Evolutionary conservation across 73 alveolate genomes (phyloP).

Genomic region (Stentor coeruleus): DNA sequence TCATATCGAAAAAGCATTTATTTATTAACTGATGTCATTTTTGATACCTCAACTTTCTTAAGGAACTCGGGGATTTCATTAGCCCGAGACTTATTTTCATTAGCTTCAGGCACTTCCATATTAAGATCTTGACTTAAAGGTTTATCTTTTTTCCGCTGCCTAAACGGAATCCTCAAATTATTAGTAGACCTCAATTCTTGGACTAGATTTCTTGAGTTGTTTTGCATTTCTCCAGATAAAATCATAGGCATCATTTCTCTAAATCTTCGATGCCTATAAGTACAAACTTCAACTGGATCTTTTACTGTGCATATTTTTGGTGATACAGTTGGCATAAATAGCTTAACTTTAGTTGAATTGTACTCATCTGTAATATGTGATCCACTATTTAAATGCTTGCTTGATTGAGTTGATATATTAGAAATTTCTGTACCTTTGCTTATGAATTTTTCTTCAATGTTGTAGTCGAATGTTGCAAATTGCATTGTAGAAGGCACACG

Average conservation of each 20-base stretch:
- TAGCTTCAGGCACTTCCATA: no score
- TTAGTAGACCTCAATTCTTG: background rate
- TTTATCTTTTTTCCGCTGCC: background rate
- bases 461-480: no score
- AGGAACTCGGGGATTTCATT: no score
- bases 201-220: background rate
- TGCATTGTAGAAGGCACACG: no score
- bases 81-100: no score
- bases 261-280: background rate
- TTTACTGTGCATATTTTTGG: background rate
- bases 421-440: no score
- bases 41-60: no score
- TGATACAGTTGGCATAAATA: background rate
- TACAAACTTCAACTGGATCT: background rate
- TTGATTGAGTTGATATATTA: background rate
- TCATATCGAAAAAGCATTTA: no score
- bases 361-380: background rate
- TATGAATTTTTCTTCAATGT: no score
- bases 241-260: background rate
- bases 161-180: background rate
- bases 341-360: background rate
- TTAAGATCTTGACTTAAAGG: background rate
- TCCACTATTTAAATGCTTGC: background rate
- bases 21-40: no score
- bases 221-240: background rate